Evolutionary conservation across 306 rosid genomes (phyloP).

Genomic region (Arachis stenosperma): DNA sequence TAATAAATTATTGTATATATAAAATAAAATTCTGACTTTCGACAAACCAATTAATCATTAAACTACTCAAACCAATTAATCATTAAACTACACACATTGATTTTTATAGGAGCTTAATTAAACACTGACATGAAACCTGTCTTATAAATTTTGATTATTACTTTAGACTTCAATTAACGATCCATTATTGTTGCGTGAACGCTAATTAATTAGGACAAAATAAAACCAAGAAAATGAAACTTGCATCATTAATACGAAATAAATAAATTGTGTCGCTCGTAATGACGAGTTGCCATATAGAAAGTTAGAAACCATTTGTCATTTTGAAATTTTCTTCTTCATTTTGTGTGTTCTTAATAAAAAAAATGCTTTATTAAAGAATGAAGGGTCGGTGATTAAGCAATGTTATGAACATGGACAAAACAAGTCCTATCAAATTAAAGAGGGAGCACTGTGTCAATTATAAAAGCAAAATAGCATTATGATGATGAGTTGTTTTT

Average conservation of each 20-base stretch:
- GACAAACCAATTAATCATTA: too few relatives aligned
- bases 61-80: too few relatives aligned
- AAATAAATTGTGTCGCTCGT: neutral
- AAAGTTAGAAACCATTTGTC: neutral
- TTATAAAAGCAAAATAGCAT: neutral
- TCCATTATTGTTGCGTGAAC: conserved; percentile 1
- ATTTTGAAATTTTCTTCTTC: neutral
- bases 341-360: neutral
- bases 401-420: conserved; percentile 26
- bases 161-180: neutral
- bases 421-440: conserved; percentile 11
- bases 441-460: conserved; percentile 2
- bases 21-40: too few relatives aligned
- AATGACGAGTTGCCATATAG: conserved; percentile 9
- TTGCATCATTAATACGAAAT: neutral
- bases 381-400: neutral
- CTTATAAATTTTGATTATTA: conserved; percentile 11
- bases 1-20: too few relatives aligned
- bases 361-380: neutral
- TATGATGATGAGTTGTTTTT: neutral
- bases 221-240: neutral
- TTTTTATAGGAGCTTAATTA: too few relatives aligned
- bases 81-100: too few relatives aligned
- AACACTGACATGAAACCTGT: neutral
- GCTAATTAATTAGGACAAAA: neutral